A percentile compares a stretch with the other conserved stretches of the same genome.
Evolutionary conservation across 305 asterid genomes (phyloP).

Genomic region (Striga hermonthica): DNA sequence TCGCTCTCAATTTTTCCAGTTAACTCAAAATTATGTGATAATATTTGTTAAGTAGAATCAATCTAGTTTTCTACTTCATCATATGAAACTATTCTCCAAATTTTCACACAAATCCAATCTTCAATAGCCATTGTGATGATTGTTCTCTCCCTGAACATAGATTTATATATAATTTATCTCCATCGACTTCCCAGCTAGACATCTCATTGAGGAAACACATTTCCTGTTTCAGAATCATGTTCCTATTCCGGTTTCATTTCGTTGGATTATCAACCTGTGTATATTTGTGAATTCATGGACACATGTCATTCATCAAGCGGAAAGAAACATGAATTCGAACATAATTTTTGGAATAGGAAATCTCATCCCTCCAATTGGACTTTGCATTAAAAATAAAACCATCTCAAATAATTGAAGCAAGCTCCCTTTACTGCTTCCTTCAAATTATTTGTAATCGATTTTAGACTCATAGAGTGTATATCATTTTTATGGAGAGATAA

Average conservation of each 20-base stretch:
- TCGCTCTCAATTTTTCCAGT: conserved; percentile 1
- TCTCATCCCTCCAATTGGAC: too few species aligned
- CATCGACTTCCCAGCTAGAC: conserved; percentile 4
- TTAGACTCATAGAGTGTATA: too few species aligned
- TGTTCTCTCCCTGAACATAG: neutral
- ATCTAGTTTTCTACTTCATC: conserved; percentile 1
- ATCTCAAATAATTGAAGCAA: conserved; percentile 9
- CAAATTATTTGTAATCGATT: conserved; percentile 23
- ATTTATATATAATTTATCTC: neutral
- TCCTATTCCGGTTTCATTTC: too few species aligned
- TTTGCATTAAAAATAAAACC: neutral
- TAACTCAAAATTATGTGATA: neutral
- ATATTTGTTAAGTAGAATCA: conserved; percentile 6
- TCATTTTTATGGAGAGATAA: neutral
- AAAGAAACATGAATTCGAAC: too few species aligned
- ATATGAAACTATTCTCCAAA: neutral
- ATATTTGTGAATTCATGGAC: too few species aligned
- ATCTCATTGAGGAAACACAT: too few species aligned
- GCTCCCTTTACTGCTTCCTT: conserved; percentile 2
- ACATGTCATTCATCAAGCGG: too few species aligned
- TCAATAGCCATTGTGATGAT: neutral
- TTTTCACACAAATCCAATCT: neutral
- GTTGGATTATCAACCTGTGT: too few species aligned
- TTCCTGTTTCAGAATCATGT: too few species aligned
- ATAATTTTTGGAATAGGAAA: too few species aligned